Evolutionary conservation across 2,329 filamentous ascomycete genomes (phyloP).

Genomic region (Aureobasidium lini): DNA sequence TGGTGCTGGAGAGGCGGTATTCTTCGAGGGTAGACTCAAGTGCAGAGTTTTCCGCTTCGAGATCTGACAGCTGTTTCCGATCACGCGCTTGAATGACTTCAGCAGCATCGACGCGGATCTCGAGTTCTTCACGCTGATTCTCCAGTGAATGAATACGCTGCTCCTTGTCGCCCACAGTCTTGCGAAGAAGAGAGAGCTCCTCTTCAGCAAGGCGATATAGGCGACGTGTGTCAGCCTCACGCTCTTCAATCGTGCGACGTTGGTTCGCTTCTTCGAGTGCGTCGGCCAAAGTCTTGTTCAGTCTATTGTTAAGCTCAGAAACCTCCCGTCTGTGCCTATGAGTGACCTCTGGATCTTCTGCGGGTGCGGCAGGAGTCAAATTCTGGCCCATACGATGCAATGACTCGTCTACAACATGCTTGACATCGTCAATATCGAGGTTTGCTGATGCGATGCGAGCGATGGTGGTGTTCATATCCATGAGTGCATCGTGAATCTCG

Average conservation of each 20-base stretch:
- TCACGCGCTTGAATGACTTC: slow-evolving; percentile 22
- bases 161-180: slow-evolving; percentile 36
- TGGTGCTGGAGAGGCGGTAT: slow-evolving; percentile 52
- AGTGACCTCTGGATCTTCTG: slow-evolving; percentile 24
- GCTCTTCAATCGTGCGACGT: slow-evolving; percentile 35
- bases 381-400: slow-evolving; percentile 24
- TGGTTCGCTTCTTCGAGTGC: slow-evolving; percentile 35
- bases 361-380: slow-evolving; percentile 21
- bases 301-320: slow-evolving; percentile 24
- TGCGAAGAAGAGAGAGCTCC: slow-evolving; percentile 39
- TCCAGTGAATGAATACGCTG: slow-evolving; percentile 35
- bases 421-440: slow-evolving; percentile 38
- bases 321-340: slow-evolving; percentile 22
- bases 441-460: slow-evolving; percentile 38
- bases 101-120: slow-evolving; percentile 32
- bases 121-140: slow-evolving; percentile 35
- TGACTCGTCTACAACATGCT: slow-evolving; percentile 29
- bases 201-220: slow-evolving; percentile 43
- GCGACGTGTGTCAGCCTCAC: slow-evolving; percentile 36
- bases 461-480: slow-evolving; percentile 42
- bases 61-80: slow-evolving; percentile 24
- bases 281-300: slow-evolving; percentile 27
- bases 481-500: slow-evolving; percentile 41
- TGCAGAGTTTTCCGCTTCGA: slow-evolving; percentile 53
- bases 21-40: slow-evolving; percentile 56